Evolutionary conservation across 306 rosid genomes (phyloP), one percentile per base, ranked within the genome.

Genomic region (Malus sylvestris): DNA sequence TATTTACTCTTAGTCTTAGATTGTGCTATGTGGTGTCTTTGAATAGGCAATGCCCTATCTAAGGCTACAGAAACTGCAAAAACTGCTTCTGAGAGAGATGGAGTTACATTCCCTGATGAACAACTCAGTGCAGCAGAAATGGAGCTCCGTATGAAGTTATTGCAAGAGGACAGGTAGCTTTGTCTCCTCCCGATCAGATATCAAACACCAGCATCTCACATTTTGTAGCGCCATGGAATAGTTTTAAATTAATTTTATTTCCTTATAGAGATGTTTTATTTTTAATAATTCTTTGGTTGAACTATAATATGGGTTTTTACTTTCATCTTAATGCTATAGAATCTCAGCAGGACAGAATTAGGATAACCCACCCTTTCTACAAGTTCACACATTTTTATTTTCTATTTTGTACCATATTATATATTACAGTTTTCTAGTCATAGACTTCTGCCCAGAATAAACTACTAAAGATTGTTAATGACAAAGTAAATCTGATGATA

Each of bases 151-250:
- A 90, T 95, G 77, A 95, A 88, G 83, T 86, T 92, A 77, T 79
- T 95, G 86, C 93, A 83, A 84, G 92, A 95, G 66, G 88, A 92
- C 87, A 90, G 97, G 99, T 92, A 85, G 75, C 33, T 49, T 72
- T 40, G 51, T 80, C 73, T 74, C 33, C 52, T 71, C 12, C 66
- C 67, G 38, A 71, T 60, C 57, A 52, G 68, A 61, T 23, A 33
- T 16, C 46, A 74, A 64, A 32, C 18, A 60, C 32, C 52, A 63
- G 73, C 10, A 19, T 22, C 19, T 44, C 23, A 40, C 44, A 30
- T 29, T 49, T 42, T 29, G 10, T 20, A 22, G 33, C 2, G 27
- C 33, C 53, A 51, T 11, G n/a, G 38, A 44, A 42, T 67, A 23
- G 65, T 18, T 27, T 59, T 16, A 69, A 32, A 61, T 13, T 51